These are phyloP conservation scores for Xylaria curta DNA, from an alignment of 495 filamentous ascomycete species.

Conservation along the genomic window DNA sequence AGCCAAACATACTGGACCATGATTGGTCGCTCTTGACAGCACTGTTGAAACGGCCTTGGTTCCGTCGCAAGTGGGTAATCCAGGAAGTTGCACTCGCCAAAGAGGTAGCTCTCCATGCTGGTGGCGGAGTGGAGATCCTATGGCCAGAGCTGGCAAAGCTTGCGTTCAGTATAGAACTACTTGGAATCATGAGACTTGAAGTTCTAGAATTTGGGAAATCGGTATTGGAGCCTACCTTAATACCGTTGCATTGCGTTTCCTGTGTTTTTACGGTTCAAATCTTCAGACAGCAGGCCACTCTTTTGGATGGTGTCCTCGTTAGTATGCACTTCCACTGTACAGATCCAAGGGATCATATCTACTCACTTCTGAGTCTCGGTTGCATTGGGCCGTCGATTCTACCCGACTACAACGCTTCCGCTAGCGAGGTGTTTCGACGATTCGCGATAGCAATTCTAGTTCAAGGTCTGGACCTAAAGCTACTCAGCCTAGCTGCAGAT, in stretches of 20 bases:
- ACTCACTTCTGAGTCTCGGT: constrained; percentile 32
- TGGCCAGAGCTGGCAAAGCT: constrained; percentile 35
- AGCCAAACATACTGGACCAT: constrained; percentile 31
- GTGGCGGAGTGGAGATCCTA: constrained; percentile 31
- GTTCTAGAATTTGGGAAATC: not conserved
- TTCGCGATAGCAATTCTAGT: constrained; percentile 26
- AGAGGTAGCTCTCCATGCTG: constrained; percentile 21
- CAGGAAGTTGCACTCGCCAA: constrained; percentile 37
- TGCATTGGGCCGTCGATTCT: not conserved
- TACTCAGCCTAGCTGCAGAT: constrained; percentile 28
- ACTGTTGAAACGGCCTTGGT: constrained; percentile 36
- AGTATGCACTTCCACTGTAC: constrained; percentile 22
- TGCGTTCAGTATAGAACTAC: constrained; percentile 18
- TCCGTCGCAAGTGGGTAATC: constrained; percentile 39
- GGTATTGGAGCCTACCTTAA: constrained; percentile 18
- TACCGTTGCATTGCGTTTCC: constrained; percentile 24
- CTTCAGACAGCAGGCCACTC: not conserved
- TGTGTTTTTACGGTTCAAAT: constrained; percentile 27
- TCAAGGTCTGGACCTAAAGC: constrained; percentile 25
- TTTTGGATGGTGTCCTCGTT: constrained; percentile 25
- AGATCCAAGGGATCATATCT: constrained; percentile 34
- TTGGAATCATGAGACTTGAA: constrained; percentile 22
- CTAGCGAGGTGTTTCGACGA: constrained; percentile 19
- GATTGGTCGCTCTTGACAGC: constrained; percentile 30
- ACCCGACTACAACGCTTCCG: constrained; percentile 25